These are phyloP conservation scores for Marasmius tenuissimus DNA, from an alignment of 1,284 basidiomycete species.

Conservation along the genomic window DNA sequence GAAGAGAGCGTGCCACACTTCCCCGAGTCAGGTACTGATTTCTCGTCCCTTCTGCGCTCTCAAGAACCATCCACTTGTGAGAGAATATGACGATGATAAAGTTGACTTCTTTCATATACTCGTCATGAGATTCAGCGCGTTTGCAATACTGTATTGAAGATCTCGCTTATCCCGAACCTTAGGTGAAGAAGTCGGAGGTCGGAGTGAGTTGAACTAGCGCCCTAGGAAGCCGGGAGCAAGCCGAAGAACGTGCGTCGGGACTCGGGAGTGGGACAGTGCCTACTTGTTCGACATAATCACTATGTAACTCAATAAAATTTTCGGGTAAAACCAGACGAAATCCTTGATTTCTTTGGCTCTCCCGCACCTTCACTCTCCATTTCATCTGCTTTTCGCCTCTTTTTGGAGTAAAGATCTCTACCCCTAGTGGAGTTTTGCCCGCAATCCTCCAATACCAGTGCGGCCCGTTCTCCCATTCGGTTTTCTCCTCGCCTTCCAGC, in stretches of 20 bases:
- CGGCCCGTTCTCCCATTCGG: not conserved
- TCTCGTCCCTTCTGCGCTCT: no score
- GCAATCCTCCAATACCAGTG: not conserved
- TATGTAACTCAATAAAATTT: not conserved
- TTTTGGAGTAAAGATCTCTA: not conserved
- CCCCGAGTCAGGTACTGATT: no score
- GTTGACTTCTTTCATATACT: not conserved
- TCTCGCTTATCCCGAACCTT: not conserved
- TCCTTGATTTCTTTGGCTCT: constrained; percentile 8
- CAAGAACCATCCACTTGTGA: no score
- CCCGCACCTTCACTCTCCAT: not conserved
- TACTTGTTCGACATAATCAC: constrained; percentile 13
- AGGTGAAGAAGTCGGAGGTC: not conserved
- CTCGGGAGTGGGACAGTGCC: constrained; percentile 8
- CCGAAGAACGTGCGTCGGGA: constrained; percentile 27
- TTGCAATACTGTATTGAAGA: not conserved
- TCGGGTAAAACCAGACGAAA: not conserved
- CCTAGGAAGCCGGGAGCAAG: constrained; percentile 14
- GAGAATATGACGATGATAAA: not conserved
- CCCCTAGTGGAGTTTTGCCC: not conserved
- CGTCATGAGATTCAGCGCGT: not conserved
- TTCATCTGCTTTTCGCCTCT: not conserved
- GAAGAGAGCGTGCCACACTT: no score
- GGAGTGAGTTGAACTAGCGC: not conserved
- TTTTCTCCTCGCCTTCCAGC: not conserved